Base-by-base conservation (phyloP, 176 grass and related monocot species). In the Elymus sibiricus region DNA sequence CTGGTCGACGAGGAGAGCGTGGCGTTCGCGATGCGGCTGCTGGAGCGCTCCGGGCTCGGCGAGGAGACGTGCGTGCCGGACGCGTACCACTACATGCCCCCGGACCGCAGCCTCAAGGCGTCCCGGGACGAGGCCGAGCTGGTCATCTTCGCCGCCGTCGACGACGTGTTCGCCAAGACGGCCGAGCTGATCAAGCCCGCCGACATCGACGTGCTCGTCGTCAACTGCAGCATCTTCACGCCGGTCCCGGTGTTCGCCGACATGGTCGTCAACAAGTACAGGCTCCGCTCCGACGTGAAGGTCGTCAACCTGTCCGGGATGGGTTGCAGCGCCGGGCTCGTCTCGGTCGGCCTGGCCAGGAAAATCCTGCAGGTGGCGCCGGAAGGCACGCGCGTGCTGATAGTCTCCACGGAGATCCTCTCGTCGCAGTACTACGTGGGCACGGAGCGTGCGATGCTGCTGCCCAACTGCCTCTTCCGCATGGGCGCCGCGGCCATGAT, bases 301-400 rank as follows among this genome's bases (percentile, higher is more conserved):
- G 88, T 27, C 76, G 79, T 87, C 7, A 93, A 82, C 85, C 88
- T 93, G 46, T 87, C 88, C 25, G 91, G 91, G 74, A 93, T 93
- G 91, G 91, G 74, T 16, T 86, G 85, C 82, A 89, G 86, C 71
- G 90, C 67, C 1, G 86, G 69, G 34, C 84, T 87, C 26, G 58
- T 93, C 37, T 79, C 84, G 29, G 78, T 93, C 51, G 92, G 86
- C 64, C 77, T 93, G 44, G 92, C 86, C 37, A 85, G 14, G 49
- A 86, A 71, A 65, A 86, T 93, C 15, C 82, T 93, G 10, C 82
- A 77, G 58, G 64, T 21, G 62, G 58, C 62, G 71, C 78, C 51
- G 5, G 38, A 15, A 0, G 81, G 53, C 74, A 73, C 81, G 14
- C 27, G 71, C 74, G 87, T 79, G 17, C 59, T 93, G 7, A 67